Percentiles rank a stretch among this genome's conserved stretches.
phyloP scores from a whole-genome alignment of 495 filamentous ascomycete species.

The Xylona heveae region DNA sequence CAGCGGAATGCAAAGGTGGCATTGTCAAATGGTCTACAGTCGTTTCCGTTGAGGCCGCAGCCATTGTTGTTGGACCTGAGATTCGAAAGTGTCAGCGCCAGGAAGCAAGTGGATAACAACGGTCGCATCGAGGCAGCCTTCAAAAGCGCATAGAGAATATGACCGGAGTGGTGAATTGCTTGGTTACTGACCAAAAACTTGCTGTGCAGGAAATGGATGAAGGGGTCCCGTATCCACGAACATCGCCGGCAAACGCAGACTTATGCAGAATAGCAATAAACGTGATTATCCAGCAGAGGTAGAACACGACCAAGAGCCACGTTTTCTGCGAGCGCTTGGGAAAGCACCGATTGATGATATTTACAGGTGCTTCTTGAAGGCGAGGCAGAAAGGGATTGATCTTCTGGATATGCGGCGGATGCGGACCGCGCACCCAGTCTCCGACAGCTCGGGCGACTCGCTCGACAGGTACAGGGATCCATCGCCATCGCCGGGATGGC shows the following conservation, averaged over 20 bases:
- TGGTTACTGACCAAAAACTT: slow-evolving; percentile 26
- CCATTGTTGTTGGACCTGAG: slow-evolving; percentile 43
- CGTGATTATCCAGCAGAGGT: slow-evolving; percentile 47
- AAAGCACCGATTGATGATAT: slow-evolving; percentile 35
- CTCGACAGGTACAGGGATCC: neutral
- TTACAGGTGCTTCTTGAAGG: slow-evolving; percentile 46
- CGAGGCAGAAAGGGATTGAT: slow-evolving; percentile 48
- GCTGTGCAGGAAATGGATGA: slow-evolving; percentile 44
- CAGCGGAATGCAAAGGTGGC: slow-evolving; percentile 56
- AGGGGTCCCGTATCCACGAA: slow-evolving; percentile 47
- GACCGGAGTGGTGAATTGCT: too few relatives aligned
- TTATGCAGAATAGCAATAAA: slow-evolving; percentile 47
- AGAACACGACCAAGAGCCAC: slow-evolving; percentile 34
- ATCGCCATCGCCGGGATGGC: neutral
- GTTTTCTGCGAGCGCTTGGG: slow-evolving; percentile 42
- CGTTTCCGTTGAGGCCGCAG: slow-evolving; percentile 60
- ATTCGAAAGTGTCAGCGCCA: too few relatives aligned
- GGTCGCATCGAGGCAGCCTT: neutral
- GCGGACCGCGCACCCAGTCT: slow-evolving; percentile 52
- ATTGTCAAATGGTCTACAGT: slow-evolving; percentile 61
- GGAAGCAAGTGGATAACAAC: neutral
- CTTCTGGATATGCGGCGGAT: slow-evolving; percentile 35
- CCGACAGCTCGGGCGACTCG: slow-evolving; percentile 14
- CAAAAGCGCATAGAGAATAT: neutral
- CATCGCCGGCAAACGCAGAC: slow-evolving; percentile 37